Evolutionary conservation across 257 asterid species (phyloP), one percentile per base, ranked within the genome.

Genomic region (Solanum clarkiae): DNA sequence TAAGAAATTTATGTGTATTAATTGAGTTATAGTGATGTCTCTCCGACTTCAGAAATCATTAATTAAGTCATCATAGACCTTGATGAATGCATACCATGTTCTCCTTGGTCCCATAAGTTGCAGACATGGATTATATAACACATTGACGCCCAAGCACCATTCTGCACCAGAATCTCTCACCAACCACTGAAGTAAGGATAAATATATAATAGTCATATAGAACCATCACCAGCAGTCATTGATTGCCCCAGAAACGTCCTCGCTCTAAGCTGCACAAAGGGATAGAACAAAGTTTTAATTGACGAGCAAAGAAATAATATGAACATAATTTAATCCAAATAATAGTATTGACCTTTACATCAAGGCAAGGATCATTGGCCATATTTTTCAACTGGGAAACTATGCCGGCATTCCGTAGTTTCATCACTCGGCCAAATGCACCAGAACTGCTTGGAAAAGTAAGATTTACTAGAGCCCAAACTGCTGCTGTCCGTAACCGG

Each of bases 351-450:
- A 96, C 99, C 98, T 94, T 94, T 20, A 94, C 98, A 87, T 96
- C 99, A 80, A 96, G 88, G 92, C 98, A 95, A 84, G 94, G 94
- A 84, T 96, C 99, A 80, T 91, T 93, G 87, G 87, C 87, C 93
- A 94, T 88, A 82, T 90, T 93, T 91, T 94, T 96, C 72, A 96
- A 88, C 72, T 86, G 94, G 85, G 96, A 86, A 80, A 92, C 88
- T 70, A 96, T 84, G 80, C 98, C 95, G 0, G 92, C 92, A 72
- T 88, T 92, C 77, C 91, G 88, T 51, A 96, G 90, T 87, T 92
- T 91, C 56, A 91, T 57, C 84, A 90, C 92, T 85, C 98, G 89
- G 82, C 88, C 85, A 26, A 80, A 69, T 84, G 96, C 89, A 86
- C 96, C 96, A 86, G 95, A 92, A 87, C 93, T 83, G 89, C 93